phyloP scores from a whole-genome alignment of 345 rosid species.

The Rhodomyrtus tomentosa region DNA sequence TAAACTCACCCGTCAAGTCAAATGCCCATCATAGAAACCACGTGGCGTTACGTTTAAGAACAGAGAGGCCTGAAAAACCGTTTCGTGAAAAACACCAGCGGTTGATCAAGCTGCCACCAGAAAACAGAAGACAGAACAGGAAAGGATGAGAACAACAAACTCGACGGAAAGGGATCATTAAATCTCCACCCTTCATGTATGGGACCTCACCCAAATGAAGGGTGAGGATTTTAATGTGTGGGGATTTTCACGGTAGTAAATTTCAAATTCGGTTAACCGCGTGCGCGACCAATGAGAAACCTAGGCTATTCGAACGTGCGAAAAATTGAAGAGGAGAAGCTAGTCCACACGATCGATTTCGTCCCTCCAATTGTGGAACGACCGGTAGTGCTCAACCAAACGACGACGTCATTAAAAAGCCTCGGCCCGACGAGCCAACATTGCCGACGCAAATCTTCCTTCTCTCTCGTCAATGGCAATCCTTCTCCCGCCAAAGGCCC shows the following conservation, averaged over 20 bases:
- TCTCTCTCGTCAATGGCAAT: background rate
- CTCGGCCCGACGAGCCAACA: background rate
- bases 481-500: background rate
- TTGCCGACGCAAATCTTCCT: background rate
- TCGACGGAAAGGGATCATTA: too few species aligned
- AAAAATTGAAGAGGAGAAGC: background rate
- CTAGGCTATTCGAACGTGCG: background rate
- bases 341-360: background rate
- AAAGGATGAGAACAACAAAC: too few species aligned
- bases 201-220: too few species aligned
- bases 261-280: background rate
- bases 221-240: too few species aligned
- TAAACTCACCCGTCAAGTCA: background rate
- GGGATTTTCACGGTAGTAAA: too few species aligned
- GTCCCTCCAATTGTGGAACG: background rate
- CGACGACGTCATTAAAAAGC: background rate
- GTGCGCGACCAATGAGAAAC: background rate
- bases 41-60: background rate
- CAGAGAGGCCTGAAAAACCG: background rate
- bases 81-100: background rate
- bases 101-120: background rate
- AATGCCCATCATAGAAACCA: background rate
- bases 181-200: too few species aligned
- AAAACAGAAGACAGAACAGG: background rate
- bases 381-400: background rate